Evolutionary conservation across 2,329 filamentous ascomycete genomes (phyloP).

Genomic region (Salinomyces thailandicus): DNA sequence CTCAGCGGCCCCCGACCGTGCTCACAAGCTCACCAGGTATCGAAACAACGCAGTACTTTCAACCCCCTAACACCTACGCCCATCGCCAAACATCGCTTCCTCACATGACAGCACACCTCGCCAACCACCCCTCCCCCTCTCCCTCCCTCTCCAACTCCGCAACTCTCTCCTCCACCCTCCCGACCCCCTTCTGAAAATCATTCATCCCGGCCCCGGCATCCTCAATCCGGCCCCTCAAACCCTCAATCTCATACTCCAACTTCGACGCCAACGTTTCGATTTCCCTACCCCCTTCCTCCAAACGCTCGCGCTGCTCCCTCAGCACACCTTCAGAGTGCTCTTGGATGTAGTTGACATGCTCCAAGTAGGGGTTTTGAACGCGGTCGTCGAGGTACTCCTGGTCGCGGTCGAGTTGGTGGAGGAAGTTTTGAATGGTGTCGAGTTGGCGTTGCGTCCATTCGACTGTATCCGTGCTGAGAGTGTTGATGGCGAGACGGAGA

Average conservation of each 20-base stretch:
- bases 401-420: conserved; percentile 48
- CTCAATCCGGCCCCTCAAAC: conserved; percentile 66
- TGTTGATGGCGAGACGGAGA: conserved; percentile 44
- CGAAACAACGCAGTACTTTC: no score
- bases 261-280: conserved; percentile 73
- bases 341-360: conserved; percentile 58
- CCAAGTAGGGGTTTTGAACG: conserved; percentile 59
- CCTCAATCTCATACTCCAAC: conserved; percentile 82
- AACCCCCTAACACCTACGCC: no score
- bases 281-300: conserved; percentile 64
- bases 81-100: no score
- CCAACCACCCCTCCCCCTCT: conserved; percentile 14
- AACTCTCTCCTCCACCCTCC: conserved; percentile 32
- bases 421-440: conserved; percentile 36
- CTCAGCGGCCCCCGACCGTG: no score
- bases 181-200: conserved; percentile 63
- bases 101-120: conserved; percentile 18
- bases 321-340: conserved; percentile 59
- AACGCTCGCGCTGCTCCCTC: conserved; percentile 53
- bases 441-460: conserved; percentile 55
- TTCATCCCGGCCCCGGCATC: conserved; percentile 76
- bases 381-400: conserved; percentile 52
- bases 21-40: no score
- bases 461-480: conserved; percentile 25
- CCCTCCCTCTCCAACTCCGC: conserved; percentile 52